These are phyloP conservation scores for Dissophora ornata DNA, from an alignment of 192 early-diverging fungal species.

Conservation along the genomic window DNA sequence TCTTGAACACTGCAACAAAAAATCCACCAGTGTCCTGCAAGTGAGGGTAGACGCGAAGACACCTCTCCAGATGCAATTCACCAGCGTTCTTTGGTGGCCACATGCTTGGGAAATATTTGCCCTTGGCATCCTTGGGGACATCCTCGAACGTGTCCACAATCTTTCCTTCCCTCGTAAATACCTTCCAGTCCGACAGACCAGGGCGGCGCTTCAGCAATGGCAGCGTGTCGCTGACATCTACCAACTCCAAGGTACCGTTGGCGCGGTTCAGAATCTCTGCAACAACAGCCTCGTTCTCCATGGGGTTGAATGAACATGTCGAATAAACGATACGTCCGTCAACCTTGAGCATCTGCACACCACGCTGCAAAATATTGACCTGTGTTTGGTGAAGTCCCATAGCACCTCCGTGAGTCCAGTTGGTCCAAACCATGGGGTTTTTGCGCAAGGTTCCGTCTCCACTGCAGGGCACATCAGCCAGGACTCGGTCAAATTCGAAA, in stretches of 20 bases:
- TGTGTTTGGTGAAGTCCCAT: constrained; percentile 88
- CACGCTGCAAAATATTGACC: constrained; percentile 88
- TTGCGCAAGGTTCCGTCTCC: constrained; percentile 99
- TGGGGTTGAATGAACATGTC: constrained; percentile 98
- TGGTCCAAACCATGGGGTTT: constrained; percentile 91
- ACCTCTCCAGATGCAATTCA: constrained; percentile 74
- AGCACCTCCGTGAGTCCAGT: constrained; percentile 82
- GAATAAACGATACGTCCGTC: constrained; percentile 97
- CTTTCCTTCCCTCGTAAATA: constrained; percentile 71
- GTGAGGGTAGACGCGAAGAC: constrained; percentile 92
- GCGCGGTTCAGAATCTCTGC: constrained; percentile 78
- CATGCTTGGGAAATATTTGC: constrained; percentile 65
- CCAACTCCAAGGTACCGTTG: constrained; percentile 78
- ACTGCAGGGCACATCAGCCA: constrained; percentile 97
- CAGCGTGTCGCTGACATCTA: constrained; percentile 89
- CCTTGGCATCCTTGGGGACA: constrained; percentile 47
- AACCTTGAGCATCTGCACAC: constrained; percentile 86
- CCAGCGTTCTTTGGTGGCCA: constrained; percentile 73
- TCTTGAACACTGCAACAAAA: constrained; percentile 97
- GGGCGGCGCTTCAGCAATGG: constrained; percentile 82
- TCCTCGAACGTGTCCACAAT: constrained; percentile 63
- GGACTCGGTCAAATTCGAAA: constrained; percentile 95
- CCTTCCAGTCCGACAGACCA: constrained; percentile 90
- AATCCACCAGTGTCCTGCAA: constrained; percentile 98
- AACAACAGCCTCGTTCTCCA: constrained; percentile 98